phyloP scores from a whole-genome alignment of 2,329 filamentous ascomycete species.

The Alternaria atra region DNA sequence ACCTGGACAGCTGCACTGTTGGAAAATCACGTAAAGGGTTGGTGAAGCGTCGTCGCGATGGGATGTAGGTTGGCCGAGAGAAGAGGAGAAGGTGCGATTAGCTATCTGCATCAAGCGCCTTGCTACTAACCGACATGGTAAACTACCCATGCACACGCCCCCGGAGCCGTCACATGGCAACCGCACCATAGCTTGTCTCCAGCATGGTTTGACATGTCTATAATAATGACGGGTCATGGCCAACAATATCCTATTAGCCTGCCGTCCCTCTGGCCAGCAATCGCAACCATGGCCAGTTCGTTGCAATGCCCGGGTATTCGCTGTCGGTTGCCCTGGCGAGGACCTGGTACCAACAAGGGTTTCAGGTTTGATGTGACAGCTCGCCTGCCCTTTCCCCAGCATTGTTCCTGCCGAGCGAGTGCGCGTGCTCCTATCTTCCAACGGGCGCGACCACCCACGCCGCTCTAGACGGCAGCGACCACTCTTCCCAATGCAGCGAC shows the following conservation, averaged over 20 bases:
- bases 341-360: conserved; percentile 10
- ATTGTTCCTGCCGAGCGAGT: conserved; percentile 1
- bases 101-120: conserved; percentile 17
- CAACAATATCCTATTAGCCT: not conserved
- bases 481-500: not conserved
- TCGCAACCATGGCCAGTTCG: not conserved
- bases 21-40: not conserved
- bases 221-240: not conserved
- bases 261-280: not conserved
- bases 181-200: not conserved
- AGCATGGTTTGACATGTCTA: not conserved
- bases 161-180: conserved; percentile 21
- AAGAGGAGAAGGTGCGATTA: conserved; percentile 19
- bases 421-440: not conserved
- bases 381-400: conserved; percentile 14
- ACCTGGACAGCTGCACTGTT: conserved; percentile 10
- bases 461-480: not conserved
- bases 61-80: conserved; percentile 9
- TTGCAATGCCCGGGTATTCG: too few species aligned
- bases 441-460: not conserved
- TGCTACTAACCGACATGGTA: conserved; percentile 16
- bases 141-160: conserved; percentile 10
- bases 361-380: conserved; percentile 17
- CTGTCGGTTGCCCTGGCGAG: not conserved
- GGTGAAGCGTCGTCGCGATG: conserved; percentile 8